Evolutionary conservation across 306 rosid genomes (phyloP), one percentile per base, ranked within the genome.

Genomic region (Fragaria vesca): DNA sequence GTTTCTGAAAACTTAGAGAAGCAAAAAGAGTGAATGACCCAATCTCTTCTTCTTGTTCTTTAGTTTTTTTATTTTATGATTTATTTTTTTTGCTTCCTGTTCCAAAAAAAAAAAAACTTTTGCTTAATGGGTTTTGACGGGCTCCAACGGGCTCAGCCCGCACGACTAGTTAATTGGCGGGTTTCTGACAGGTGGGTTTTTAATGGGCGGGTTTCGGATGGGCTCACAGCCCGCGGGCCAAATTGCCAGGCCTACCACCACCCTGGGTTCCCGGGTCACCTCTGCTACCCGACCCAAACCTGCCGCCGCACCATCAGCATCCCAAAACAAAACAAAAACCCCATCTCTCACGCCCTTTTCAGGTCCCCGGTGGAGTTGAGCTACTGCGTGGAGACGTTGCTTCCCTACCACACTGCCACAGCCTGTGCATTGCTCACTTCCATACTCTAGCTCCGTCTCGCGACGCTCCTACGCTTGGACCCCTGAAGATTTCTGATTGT

Each of bases 391-490:
- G 97, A 91, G 77, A 77, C 97, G 82, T 72, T 95, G 92, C 91
- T 91, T 77, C 98, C 98, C 3, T 90, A 89, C 73, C 97, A 95
- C 88, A 86, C 89, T 4, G 96, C 89, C 45, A 93, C 97, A 3
- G 97, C 98, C 77, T 92, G 97, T 32, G 97, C 98, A 76, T 88
- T 95, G 89, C 88, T 95, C 72, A 91, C 85, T 55, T 95, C 97
- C 36, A 89, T 91, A 97, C 93, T 95, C 47, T 92, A 30, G 32
- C 40, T 6, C 97, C 42, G 90, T 86, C 21, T 91, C 93, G 76
- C 80, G 85, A 79, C 89, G 94, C 45, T 81, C 90, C 12, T 87
- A 80, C 62, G 89, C 89, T 81, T 95, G 98, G 98, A 89, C 88
- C 50, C 81, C 89, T 54, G 97, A 95, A 88, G 97, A 97, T 95